phyloP scores from a whole-genome alignment of 768 basidiomycete species.

The Hebeloma cylindrosporum region DNA sequence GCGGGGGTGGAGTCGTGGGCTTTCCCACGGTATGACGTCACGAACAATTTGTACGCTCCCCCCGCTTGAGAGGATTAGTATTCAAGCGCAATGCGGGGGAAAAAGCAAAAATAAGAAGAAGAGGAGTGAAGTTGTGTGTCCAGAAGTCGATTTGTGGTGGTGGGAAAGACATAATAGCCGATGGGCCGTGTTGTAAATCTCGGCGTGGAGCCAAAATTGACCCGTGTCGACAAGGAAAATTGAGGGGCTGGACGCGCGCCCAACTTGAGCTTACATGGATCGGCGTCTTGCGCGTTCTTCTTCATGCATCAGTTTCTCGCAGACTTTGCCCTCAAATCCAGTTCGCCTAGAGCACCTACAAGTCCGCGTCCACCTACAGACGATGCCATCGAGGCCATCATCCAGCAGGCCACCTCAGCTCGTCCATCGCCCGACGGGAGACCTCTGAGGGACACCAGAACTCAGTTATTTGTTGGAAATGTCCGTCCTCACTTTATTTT shows the following conservation, averaged over 20 bases:
- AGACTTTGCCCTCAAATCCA: slow-evolving; percentile 7
- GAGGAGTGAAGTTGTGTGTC: too few species aligned
- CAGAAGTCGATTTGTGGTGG: too few species aligned
- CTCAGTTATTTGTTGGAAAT: slow-evolving; percentile 96
- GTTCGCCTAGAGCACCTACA: not conserved
- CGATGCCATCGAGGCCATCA: slow-evolving; percentile 91
- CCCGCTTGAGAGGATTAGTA: too few species aligned
- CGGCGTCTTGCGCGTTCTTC: slow-evolving; percentile 8
- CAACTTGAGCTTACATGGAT: slow-evolving; percentile 20
- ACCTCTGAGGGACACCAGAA: slow-evolving; percentile 79
- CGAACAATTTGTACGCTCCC: too few species aligned
- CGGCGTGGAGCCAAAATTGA: slow-evolving; percentile 9
- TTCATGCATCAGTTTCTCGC: slow-evolving; percentile 14
- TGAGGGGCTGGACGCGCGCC: slow-evolving; percentile 9
- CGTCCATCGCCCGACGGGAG: slow-evolving; percentile 51
- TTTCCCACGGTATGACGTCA: too few species aligned
- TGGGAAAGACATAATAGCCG: too few species aligned
- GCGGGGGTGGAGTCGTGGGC: too few species aligned
- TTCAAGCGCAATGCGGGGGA: too few species aligned
- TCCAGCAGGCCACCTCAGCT: slow-evolving; percentile 84
- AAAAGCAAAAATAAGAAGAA: too few species aligned
- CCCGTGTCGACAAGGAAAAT: slow-evolving; percentile 8
- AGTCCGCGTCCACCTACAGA: slow-evolving; percentile 47
- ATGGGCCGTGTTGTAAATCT: too few species aligned
- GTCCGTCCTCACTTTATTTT: slow-evolving; percentile 43